Evolutionary conservation across 805 yeast genomes (phyloP).

Genomic region (Allodekkera sacchari): DNA sequence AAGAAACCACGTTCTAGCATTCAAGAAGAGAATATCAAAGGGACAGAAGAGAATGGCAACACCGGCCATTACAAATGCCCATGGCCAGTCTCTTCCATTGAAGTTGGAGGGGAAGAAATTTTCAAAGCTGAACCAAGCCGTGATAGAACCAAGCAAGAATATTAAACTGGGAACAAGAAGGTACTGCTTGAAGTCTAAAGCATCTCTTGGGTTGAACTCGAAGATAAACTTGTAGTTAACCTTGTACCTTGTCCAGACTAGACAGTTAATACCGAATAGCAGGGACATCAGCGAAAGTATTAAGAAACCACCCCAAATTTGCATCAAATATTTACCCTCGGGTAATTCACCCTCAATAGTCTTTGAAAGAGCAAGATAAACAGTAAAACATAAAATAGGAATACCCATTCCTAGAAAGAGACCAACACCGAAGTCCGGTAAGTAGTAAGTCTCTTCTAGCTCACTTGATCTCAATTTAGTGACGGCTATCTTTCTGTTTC

Average conservation of each 20-base stretch:
- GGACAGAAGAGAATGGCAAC: slow-evolving; percentile 52
- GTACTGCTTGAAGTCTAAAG: slow-evolving; percentile 58
- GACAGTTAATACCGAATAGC: slow-evolving; percentile 61
- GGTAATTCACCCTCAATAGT: slow-evolving; percentile 33
- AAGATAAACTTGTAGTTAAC: slow-evolving; percentile 89
- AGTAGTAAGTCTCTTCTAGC: slow-evolving; percentile 30
- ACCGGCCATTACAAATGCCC: slow-evolving; percentile 56
- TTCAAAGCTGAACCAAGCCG: slow-evolving; percentile 70
- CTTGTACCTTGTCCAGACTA: slow-evolving; percentile 63
- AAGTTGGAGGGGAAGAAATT: slow-evolving; percentile 54
- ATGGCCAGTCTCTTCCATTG: slow-evolving; percentile 72
- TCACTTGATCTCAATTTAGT: slow-evolving; percentile 54
- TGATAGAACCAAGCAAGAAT: slow-evolving; percentile 46
- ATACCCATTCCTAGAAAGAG: slow-evolving; percentile 59
- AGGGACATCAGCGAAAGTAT: slow-evolving; percentile 50
- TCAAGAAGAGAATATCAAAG: slow-evolving; percentile 41
- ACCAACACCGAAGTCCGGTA: slow-evolving; percentile 54
- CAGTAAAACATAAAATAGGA: slow-evolving; percentile 57
- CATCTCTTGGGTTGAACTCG: slow-evolving; percentile 68
- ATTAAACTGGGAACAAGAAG: slow-evolving; percentile 55
- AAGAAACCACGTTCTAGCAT: slow-evolving; percentile 74
- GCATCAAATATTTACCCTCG: slow-evolving; percentile 58
- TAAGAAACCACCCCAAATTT: slow-evolving; percentile 91
- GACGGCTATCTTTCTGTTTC: slow-evolving; percentile 62
- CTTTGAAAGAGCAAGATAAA: slow-evolving; percentile 34